A percentile compares a stretch with the other conserved stretches of the same genome.
phyloP scores from a whole-genome alignment of 192 early-diverging fungal species.

The Rhizoclosmatium sp. region DNA sequence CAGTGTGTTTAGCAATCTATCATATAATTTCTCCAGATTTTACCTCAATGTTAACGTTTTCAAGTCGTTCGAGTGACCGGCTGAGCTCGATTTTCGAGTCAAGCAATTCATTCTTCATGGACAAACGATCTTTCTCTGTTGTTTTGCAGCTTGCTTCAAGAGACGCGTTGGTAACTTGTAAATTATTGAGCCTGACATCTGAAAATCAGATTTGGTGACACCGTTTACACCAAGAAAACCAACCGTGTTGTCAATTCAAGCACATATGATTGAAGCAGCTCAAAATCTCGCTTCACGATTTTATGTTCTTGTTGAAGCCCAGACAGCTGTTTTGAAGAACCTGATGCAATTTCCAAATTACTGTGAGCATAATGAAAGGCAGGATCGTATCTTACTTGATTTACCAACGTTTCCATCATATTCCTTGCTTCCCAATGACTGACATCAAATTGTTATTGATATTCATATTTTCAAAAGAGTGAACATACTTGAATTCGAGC shows the following conservation, averaged over 20 bases:
- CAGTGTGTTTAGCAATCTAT: background rate
- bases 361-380: too few relatives aligned
- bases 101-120: conserved; percentile 26
- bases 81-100: conserved; percentile 27
- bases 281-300: conserved; percentile 13
- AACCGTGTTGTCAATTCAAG: conserved; percentile 18
- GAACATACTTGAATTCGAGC: background rate
- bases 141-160: conserved; percentile 30
- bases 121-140: conserved; percentile 23
- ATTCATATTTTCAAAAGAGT: too few relatives aligned
- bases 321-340: background rate
- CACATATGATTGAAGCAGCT: conserved; percentile 13
- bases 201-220: background rate
- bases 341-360: too few relatives aligned
- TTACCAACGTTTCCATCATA: too few relatives aligned
- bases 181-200: conserved; percentile 7
- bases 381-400: too few relatives aligned
- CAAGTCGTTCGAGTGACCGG: conserved; percentile 1
- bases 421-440: too few relatives aligned
- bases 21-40: background rate
- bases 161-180: conserved; percentile 20
- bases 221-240: background rate
- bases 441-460: too few relatives aligned
- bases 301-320: background rate
- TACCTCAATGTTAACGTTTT: background rate